These are phyloP conservation scores for Lanmaoa pseudosensibilis DNA, from an alignment of 768 basidiomycete species.

Conservation along the genomic window DNA sequence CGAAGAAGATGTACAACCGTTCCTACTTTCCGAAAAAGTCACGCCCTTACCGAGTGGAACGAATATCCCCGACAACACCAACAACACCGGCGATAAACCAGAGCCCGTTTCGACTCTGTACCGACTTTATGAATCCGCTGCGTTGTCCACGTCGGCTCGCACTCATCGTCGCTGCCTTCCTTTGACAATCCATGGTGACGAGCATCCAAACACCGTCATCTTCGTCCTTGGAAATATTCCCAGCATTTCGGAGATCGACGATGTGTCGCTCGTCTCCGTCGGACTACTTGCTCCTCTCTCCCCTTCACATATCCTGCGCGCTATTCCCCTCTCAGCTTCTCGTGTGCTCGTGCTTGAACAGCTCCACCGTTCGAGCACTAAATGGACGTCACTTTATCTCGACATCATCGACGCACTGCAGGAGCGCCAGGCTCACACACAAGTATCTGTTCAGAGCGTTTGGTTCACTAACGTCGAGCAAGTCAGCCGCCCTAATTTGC, in stretches of 20 bases:
- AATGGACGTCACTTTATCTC: slow-evolving; percentile 86
- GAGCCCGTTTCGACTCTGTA: slow-evolving; percentile 35
- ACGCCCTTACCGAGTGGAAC: slow-evolving; percentile 31
- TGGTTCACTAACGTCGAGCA: slow-evolving; percentile 53
- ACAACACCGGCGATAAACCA: background rate
- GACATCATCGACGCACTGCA: slow-evolving; percentile 77
- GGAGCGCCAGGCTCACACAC: slow-evolving; percentile 45
- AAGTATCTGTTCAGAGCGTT: slow-evolving; percentile 60
- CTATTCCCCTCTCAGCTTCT: slow-evolving; percentile 60
- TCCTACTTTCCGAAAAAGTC: slow-evolving; percentile 52
- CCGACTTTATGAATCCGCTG: slow-evolving; percentile 67
- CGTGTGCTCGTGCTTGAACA: slow-evolving; percentile 85
- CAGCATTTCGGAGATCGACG: slow-evolving; percentile 47
- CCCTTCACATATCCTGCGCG: slow-evolving; percentile 50
- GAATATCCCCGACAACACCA: slow-evolving; percentile 27
- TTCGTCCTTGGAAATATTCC: slow-evolving; percentile 63
- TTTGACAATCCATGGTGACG: slow-evolving; percentile 48
- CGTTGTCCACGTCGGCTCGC: slow-evolving; percentile 61
- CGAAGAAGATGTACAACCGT: slow-evolving; percentile 58
- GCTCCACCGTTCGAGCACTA: slow-evolving; percentile 68
- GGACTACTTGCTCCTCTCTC: slow-evolving; percentile 71
- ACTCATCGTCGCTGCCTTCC: slow-evolving; percentile 63
- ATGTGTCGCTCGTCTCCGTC: slow-evolving; percentile 62
- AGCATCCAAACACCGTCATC: slow-evolving; percentile 63
- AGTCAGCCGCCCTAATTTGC: slow-evolving; percentile 44